These are phyloP conservation scores for Dalechampia spathulata DNA, from an alignment of 441 rosid species.

Conservation along the genomic window DNA sequence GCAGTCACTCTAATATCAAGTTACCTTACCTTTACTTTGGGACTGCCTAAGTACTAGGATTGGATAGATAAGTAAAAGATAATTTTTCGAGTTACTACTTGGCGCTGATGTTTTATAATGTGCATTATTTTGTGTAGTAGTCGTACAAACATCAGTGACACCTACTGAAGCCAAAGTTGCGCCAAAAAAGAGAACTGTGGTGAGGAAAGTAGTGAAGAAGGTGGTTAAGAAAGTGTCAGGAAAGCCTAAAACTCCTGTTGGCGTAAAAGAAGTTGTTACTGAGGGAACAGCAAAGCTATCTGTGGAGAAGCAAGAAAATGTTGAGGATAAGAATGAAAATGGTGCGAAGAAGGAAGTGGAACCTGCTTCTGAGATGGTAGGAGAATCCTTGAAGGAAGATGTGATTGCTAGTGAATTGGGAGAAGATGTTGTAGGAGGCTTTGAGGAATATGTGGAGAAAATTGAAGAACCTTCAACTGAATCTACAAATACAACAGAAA, in stretches of 20 bases:
- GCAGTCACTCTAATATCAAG: no score
- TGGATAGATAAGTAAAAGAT: no score
- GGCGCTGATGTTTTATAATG: background rate
- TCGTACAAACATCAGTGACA: constrained; percentile 22
- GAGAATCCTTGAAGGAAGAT: constrained; percentile 14
- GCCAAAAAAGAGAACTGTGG: constrained; percentile 19
- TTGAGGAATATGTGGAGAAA: constrained; percentile 1
- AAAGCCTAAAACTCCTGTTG: constrained; percentile 20
- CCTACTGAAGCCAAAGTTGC: constrained; percentile 21
- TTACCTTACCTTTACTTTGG: no score
- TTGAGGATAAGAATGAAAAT: constrained; percentile 10
- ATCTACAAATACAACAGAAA: constrained; percentile 11
- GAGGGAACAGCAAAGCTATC: constrained; percentile 14
- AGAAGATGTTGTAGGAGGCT: constrained; percentile 15
- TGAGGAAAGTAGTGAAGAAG: constrained; percentile 23
- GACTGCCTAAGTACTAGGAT: no score
- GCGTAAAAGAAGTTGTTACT: constrained; percentile 19
- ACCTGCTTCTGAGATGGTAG: constrained; percentile 9
- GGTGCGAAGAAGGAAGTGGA: constrained; percentile 14
- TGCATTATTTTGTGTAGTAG: constrained; percentile 1
- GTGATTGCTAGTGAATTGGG: constrained; percentile 3
- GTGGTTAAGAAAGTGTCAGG: constrained; percentile 27
- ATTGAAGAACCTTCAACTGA: constrained; percentile 21
- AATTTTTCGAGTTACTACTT: no score
- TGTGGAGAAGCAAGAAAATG: constrained; percentile 13